Conservation (phyloP, 2,329 filamentous ascomycete genomes). For the Tolypocladium sp. region DNA sequence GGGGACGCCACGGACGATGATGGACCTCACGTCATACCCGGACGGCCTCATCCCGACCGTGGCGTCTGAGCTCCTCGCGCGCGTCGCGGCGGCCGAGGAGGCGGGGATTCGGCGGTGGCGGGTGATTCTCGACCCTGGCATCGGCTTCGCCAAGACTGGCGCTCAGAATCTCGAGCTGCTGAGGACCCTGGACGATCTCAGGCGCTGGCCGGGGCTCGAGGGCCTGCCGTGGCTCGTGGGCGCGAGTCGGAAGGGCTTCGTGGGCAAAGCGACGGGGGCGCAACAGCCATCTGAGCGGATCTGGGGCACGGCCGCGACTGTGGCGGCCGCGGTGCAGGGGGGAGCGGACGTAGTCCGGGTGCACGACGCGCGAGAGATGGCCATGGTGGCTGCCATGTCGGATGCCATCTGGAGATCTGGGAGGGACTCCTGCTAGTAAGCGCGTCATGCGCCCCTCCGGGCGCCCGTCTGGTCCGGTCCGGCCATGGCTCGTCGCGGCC, state of each 20-base stretch:
- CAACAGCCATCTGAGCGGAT: slow-evolving; percentile 58
- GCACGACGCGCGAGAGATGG: slow-evolving; percentile 86
- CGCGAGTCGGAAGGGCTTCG: slow-evolving; percentile 80
- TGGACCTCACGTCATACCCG: slow-evolving; percentile 56
- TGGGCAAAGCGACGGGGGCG: slow-evolving; percentile 74
- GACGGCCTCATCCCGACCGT: slow-evolving; percentile 58
- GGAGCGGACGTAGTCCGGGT: slow-evolving; percentile 89
- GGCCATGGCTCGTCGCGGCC: neutral
- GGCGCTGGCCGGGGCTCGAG: slow-evolving; percentile 52
- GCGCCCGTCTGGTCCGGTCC: neutral
- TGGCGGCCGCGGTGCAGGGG: slow-evolving; percentile 75
- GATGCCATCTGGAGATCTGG: slow-evolving; percentile 75
- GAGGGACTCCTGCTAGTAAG: slow-evolving; percentile 11
- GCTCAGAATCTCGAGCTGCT: slow-evolving; percentile 77
- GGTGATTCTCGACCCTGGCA: slow-evolving; percentile 85
- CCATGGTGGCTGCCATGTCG: slow-evolving; percentile 71
- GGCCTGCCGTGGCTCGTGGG: slow-evolving; percentile 84
- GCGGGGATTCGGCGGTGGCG: slow-evolving; percentile 88
- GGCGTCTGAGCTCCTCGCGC: slow-evolving; percentile 55
- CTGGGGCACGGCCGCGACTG: slow-evolving; percentile 83
- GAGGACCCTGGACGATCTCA: slow-evolving; percentile 54
- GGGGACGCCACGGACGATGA: slow-evolving; percentile 79
- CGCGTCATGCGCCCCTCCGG: neutral
- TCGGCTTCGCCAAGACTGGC: slow-evolving; percentile 84
- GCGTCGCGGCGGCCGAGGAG: slow-evolving; percentile 64